These are phyloP conservation scores for Phlyctochytrium bullatum DNA, from an alignment of 192 early-diverging fungal species.

Conservation along the genomic window DNA sequence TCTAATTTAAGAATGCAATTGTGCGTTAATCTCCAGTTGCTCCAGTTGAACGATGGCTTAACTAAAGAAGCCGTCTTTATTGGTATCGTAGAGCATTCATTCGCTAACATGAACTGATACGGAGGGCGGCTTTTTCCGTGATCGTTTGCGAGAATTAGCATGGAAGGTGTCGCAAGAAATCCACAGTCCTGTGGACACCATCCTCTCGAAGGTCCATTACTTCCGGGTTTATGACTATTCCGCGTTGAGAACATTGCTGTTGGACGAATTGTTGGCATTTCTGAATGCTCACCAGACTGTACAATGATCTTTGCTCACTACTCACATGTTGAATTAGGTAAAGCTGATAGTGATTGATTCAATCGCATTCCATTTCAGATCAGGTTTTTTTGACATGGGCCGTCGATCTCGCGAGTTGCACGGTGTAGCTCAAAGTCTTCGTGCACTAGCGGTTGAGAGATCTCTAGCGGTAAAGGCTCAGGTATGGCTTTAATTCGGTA, in stretches of 20 bases:
- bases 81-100: conserved; percentile 21
- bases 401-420: conserved; percentile 33
- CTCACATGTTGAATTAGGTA: conserved; percentile 14
- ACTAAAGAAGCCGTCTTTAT: conserved; percentile 41
- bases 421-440: conserved; percentile 31
- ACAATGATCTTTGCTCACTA: neutral
- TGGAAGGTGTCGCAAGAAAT: neutral
- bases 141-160: conserved; percentile 37
- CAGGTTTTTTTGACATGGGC: conserved; percentile 36
- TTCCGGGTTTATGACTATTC: conserved; percentile 35
- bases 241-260: conserved; percentile 28
- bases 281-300: neutral
- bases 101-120: conserved; percentile 24
- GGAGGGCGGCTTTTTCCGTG: conserved; percentile 42
- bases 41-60: conserved; percentile 13
- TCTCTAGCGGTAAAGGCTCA: conserved; percentile 23
- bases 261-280: neutral
- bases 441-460: conserved; percentile 24
- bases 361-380: conserved; percentile 49
- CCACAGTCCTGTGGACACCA: neutral
- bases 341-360: conserved; percentile 45
- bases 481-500: neutral
- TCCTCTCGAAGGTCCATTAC: conserved; percentile 28
- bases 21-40: conserved; percentile 42
- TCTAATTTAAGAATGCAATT: conserved; percentile 41